Percentiles rank a stretch among this genome's conserved stretches.
Conservation (phyloP, 768 basidiomycete species). For the Phaffia australis region DNA sequence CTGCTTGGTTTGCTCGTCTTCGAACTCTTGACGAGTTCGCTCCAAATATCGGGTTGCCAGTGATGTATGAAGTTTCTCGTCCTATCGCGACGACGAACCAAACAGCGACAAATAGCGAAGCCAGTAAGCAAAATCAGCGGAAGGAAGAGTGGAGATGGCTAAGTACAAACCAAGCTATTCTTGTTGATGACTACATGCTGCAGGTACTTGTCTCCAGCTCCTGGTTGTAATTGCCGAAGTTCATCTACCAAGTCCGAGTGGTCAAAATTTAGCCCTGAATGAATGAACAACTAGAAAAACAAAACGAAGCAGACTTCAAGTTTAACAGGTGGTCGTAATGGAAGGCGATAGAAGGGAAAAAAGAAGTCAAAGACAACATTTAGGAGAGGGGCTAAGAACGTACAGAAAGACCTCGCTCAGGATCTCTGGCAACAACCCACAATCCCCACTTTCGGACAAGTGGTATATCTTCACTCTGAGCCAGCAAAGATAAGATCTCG, state of each 20-base stretch:
- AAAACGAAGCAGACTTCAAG: not conserved
- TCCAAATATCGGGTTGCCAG: slow-evolving; percentile 40
- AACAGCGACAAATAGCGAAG: slow-evolving; percentile 31
- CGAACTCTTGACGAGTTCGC: not conserved
- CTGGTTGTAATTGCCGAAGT: slow-evolving; percentile 49
- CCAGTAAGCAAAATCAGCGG: not conserved
- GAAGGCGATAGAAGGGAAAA: not conserved
- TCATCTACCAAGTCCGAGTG: slow-evolving; percentile 51
- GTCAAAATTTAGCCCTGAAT: slow-evolving; percentile 52
- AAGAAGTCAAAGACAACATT: not conserved
- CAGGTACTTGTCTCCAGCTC: slow-evolving; percentile 58
- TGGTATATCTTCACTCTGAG: slow-evolving; percentile 49
- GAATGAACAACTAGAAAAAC: slow-evolving; percentile 51
- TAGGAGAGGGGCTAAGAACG: slow-evolving; percentile 13
- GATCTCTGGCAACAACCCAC: slow-evolving; percentile 64
- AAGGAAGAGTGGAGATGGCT: not conserved
- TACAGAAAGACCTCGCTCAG: slow-evolving; percentile 56
- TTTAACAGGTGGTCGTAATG: not conserved
- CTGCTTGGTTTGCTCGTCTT: not conserved
- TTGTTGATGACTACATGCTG: slow-evolving; percentile 60
- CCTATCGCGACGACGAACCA: slow-evolving; percentile 38
- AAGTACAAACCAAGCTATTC: slow-evolving; percentile 7
- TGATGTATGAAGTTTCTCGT: slow-evolving; percentile 54
- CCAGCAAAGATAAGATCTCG: slow-evolving; percentile 51
- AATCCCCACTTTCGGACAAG: slow-evolving; percentile 64